Percentiles rank a stretch among this genome's conserved stretches.
phyloP scores from a whole-genome alignment of 1,284 basidiomycete genomes.

The Microbotryum intermedium region DNA sequence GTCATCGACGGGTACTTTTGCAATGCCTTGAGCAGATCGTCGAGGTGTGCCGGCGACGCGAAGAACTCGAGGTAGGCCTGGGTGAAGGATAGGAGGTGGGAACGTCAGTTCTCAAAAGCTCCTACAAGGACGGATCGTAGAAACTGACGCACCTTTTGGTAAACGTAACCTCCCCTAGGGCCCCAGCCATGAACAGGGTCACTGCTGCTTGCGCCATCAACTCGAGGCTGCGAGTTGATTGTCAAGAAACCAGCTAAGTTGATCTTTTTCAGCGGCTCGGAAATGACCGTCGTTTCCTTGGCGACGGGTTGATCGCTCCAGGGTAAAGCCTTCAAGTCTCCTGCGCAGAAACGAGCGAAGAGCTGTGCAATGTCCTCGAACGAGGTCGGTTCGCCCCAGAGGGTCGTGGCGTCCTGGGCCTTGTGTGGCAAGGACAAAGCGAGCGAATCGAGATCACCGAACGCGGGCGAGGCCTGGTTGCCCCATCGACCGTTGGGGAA shows the following conservation, averaged over 20 bases:
- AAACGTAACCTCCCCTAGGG: constrained; percentile 43
- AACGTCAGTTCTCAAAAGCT: background rate
- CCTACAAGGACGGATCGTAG: constrained; percentile 31
- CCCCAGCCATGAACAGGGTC: constrained; percentile 50
- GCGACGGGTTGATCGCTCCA: constrained; percentile 83
- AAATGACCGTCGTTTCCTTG: constrained; percentile 72
- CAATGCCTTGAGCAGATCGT: constrained; percentile 69
- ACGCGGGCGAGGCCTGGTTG: constrained; percentile 42
- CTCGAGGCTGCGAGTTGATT: constrained; percentile 89
- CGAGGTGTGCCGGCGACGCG: constrained; percentile 63
- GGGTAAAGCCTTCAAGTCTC: constrained; percentile 63
- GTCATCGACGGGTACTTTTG: constrained; percentile 73
- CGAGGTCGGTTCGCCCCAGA: constrained; percentile 74
- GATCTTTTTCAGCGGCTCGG: constrained; percentile 66
- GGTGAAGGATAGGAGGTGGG: background rate
- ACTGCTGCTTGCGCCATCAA: constrained; percentile 64
- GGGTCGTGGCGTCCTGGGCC: constrained; percentile 57
- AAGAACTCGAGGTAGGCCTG: constrained; percentile 98
- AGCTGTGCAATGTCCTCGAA: constrained; percentile 64
- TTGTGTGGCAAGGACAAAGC: constrained; percentile 37
- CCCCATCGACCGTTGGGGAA: constrained; percentile 46
- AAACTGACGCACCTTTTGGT: constrained; percentile 40
- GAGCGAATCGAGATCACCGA: constrained; percentile 35
- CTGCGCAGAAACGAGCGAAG: constrained; percentile 60
- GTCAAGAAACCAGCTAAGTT: constrained; percentile 83